phyloP scores from a whole-genome alignment of 2,329 filamentous ascomycete genomes.

The Fusarium sublunatum region DNA sequence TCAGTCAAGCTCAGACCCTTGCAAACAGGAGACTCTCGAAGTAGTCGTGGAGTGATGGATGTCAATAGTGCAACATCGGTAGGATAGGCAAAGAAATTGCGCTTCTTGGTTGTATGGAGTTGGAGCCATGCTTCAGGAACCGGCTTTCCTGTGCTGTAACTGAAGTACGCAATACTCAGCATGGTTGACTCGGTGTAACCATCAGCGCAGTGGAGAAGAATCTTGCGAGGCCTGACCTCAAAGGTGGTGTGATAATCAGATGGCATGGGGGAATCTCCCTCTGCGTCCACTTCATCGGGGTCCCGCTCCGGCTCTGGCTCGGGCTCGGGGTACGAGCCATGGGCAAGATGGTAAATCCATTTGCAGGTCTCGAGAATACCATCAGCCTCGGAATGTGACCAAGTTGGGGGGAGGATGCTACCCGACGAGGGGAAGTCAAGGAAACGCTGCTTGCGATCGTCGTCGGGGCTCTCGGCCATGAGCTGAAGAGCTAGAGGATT shows the following conservation, averaged over 20 bases:
- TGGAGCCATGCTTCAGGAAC: slow-evolving; percentile 88
- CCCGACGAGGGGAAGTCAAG: slow-evolving; percentile 93
- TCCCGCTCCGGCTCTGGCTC: slow-evolving; percentile 58
- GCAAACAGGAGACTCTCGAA: slow-evolving; percentile 74
- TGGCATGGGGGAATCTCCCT: slow-evolving; percentile 46
- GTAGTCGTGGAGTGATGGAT: slow-evolving; percentile 78
- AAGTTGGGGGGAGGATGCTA: slow-evolving; percentile 87
- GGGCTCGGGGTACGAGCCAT: slow-evolving; percentile 63
- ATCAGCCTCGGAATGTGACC: slow-evolving; percentile 84
- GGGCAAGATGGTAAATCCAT: slow-evolving; percentile 88
- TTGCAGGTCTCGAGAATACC: slow-evolving; percentile 86
- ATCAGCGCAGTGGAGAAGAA: slow-evolving; percentile 93
- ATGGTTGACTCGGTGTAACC: slow-evolving; percentile 96
- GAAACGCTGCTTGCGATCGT: slow-evolving; percentile 50
- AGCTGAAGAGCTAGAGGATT: slow-evolving; percentile 74
- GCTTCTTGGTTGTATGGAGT: slow-evolving; percentile 80
- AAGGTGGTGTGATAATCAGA: slow-evolving; percentile 27
- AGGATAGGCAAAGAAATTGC: slow-evolving; percentile 97
- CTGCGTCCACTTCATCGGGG: slow-evolving; percentile 44
- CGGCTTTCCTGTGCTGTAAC: slow-evolving; percentile 86
- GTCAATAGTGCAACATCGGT: slow-evolving; percentile 88
- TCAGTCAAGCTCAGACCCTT: slow-evolving; percentile 63
- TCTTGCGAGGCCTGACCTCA: slow-evolving; percentile 65
- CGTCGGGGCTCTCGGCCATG: slow-evolving; percentile 67
- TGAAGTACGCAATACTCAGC: slow-evolving; percentile 89